These are phyloP conservation scores for Pythium inflatum DNA, from an alignment of 352 stramenopile genomes.

Conservation along the genomic window DNA sequence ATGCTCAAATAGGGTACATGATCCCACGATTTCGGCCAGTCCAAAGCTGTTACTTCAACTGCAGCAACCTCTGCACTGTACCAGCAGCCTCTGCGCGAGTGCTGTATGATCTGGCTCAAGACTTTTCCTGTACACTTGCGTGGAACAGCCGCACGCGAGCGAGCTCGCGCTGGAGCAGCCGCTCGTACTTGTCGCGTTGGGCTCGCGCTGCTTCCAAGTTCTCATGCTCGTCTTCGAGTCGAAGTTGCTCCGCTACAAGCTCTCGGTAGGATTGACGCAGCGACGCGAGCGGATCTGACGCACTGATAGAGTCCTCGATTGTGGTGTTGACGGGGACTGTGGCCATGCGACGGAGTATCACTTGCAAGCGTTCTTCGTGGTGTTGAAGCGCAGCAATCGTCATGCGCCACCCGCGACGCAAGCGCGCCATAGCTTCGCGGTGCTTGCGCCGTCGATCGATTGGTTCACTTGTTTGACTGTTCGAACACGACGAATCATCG, in stretches of 20 bases:
- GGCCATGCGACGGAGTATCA: not conserved
- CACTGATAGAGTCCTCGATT: not conserved
- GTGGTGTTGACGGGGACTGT: too few species aligned
- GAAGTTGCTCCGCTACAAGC: not conserved
- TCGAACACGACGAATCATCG: not conserved
- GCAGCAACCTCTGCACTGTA: too few species aligned
- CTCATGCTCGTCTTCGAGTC: not conserved
- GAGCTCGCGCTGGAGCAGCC: conserved; percentile 13
- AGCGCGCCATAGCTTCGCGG: conserved; percentile 18
- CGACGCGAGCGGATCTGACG: not conserved
- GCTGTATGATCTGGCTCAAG: too few species aligned
- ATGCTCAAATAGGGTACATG: too few species aligned
- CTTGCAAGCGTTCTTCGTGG: conserved; percentile 11
- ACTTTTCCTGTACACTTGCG: too few species aligned
- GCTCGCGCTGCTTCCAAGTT: not conserved
- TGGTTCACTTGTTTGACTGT: not conserved
- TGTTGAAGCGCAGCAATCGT: conserved; percentile 8
- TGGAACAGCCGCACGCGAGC: not conserved
- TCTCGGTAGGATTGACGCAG: conserved; percentile 4
- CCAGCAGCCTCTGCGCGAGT: too few species aligned
- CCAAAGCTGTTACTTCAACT: too few species aligned
- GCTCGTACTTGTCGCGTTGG: conserved; percentile 2
- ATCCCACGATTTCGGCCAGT: too few species aligned
- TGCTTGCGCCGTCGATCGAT: conserved; percentile 1
- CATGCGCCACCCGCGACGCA: not conserved